Conservation (phyloP, 306 rosid genomes). For the Trifolium dubium region DNA sequence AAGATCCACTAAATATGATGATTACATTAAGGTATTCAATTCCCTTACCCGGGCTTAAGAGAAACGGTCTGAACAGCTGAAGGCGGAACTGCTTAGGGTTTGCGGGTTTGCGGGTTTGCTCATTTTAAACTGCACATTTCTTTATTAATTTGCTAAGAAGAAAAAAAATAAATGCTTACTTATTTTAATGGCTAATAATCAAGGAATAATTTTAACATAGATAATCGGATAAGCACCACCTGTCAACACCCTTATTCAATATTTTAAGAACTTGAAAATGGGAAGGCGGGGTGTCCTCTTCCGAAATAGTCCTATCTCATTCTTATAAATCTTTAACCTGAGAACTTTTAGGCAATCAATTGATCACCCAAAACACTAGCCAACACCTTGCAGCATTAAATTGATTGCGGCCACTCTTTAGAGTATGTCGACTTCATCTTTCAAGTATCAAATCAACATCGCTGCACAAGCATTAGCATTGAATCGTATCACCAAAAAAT, state of each 20-base stretch:
- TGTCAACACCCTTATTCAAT: neutral
- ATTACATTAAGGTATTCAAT: neutral
- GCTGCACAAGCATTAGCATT: constrained; percentile 26
- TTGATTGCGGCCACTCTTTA: neutral
- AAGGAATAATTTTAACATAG: neutral
- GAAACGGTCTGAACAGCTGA: constrained; percentile 1
- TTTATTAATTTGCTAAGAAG: neutral
- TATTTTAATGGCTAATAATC: neutral
- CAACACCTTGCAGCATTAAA: constrained; percentile 14
- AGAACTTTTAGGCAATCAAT: neutral
- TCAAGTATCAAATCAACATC: constrained; percentile 25
- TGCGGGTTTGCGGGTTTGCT: constrained; percentile 25
- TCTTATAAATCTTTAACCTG: neutral
- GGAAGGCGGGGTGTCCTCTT: neutral
- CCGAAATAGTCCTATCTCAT: constrained; percentile 8
- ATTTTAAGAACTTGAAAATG: constrained; percentile 28
- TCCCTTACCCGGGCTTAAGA: constrained; percentile 1
- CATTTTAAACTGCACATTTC: neutral
- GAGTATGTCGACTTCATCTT: constrained; percentile 10
- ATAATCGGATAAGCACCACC: neutral
- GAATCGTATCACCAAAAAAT: constrained; percentile 1
- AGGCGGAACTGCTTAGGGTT: neutral
- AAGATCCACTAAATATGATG: neutral
- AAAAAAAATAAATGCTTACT: neutral
- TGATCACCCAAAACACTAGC: neutral